Base-by-base conservation (phyloP, 495 filamentous ascomycete species). In the Parathielavia appendiculata region DNA sequence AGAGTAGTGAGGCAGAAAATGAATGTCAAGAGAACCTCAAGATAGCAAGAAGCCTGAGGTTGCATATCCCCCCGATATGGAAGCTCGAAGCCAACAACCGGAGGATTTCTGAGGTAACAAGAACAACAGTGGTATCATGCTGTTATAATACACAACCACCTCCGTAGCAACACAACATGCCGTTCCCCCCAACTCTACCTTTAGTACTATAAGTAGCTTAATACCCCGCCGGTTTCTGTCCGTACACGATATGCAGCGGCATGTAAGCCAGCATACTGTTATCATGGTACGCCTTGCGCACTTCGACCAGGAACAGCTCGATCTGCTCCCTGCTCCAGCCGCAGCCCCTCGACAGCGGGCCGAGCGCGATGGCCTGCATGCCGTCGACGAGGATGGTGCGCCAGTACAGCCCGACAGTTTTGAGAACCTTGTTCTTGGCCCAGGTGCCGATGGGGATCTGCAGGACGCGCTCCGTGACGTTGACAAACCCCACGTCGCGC, bases 381-480 rank as follows among this genome's bases (percentile, higher is more conserved):
- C 85, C 83, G 61, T 86, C 79, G 2, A 83, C 60, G 40, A 82
- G 63, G 51, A 86, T 83, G 46, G 79, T 84, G 57, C 76, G 73
- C 62, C 76, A 81, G 46, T 78, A 79, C 23, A 79, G 46, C 11
- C 86, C 86, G 22, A 88, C 81, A 58, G 80, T 78, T 66, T 86
- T 87, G 63, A 87, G 64, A 16, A 77, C 73, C 41, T 75, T 78
- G 57, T 89, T 83, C 63, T 74, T 81, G 8, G 85, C 76, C 87
- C 87, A 90, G 1, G 79, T 76, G 1, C 85, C 85, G 56, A 87
- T 75, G 11, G 86, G 87, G 61, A 87, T 75, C 51, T 87, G 85
- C 58, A 84, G 84, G 8, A 76, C 64, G 19, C 72, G 73, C 60
- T 86, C 81, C 19, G 75, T 75, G 17, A 86, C 76, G 52, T 86